Base-by-base conservation (phyloP, 164 flowering plant genomes). In the Piper longum region DNA sequence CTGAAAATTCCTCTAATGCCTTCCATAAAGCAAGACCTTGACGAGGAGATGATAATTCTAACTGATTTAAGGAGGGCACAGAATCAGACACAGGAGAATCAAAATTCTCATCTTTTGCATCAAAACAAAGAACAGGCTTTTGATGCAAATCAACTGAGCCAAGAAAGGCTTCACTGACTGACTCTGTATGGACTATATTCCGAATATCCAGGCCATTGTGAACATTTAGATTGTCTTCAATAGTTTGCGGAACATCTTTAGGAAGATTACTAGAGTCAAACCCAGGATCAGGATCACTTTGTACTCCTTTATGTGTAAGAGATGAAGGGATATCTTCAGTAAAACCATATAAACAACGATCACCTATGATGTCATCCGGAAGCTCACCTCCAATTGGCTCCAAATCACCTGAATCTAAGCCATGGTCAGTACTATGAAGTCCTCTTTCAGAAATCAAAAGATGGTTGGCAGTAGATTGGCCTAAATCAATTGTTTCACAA, bases 1-100 rank as follows among this genome's bases (percentile, higher is more conserved):
- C 70, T 26, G 89, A 63, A 42, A 80, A 62, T 36, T 70, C 80
- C 48, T 75, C 82, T 58, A 66, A 70, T 12, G 75, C 55, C 69
- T 59, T 73, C 91, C 91, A 84, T 39, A 73, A 69, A 39, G 87
- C 70, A 77, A 79, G 67, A n/a, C 61, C 74, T 56, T 78, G 76
- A 16, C 71, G 61, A 64, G 88, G 78, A 62, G 87, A 74, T 56
- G 92, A 67, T 70, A 65, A 83, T 41, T 64, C 84, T 63, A 81
- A 55, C 62, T 73, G 73, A 51, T 70, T 71, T 72, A 79, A 80
- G 72, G 89, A 69, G 65, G 69, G 70, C 58, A 58, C 74, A 71
- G 78, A 78, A 66, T 76, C 86, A 51, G 80, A 71, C 68, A 76
- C 63, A 6, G 81, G 76, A 11, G 82, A 77, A 48, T 45, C 67